Evolutionary conservation across 805 yeast genomes (phyloP).

Genomic region (Saccharomycopsis capsularis): DNA sequence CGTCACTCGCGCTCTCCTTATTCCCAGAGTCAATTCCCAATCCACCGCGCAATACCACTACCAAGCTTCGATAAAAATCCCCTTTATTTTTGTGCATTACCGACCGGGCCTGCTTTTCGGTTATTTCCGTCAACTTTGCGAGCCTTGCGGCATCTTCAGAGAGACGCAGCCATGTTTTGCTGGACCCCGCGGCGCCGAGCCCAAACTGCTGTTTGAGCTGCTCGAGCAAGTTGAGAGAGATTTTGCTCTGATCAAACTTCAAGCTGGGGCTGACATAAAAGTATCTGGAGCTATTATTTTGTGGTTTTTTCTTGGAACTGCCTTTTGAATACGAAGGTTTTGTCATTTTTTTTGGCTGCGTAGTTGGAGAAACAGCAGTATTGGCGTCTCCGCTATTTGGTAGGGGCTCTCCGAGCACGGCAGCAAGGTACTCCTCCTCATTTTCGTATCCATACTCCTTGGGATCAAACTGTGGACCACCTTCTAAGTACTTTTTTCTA

Average conservation of each 20-base stretch:
- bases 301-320: neutral
- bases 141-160: neutral
- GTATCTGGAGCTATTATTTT: too few species aligned
- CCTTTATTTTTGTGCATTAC: neutral
- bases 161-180: neutral
- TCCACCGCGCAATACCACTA: too few species aligned
- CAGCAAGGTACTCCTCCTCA: too few species aligned
- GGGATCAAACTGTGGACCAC: too few species aligned
- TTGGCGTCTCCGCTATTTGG: too few species aligned
- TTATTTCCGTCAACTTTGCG: neutral
- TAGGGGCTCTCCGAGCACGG: too few species aligned
- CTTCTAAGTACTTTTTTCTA: too few species aligned
- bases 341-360: too few species aligned
- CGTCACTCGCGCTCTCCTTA: neutral
- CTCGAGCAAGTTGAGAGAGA: neutral
- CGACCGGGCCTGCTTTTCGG: neutral
- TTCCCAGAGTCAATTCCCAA: neutral
- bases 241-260: neutral
- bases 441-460: too few species aligned
- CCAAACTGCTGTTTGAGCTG: neutral
- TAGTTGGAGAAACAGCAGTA: too few species aligned
- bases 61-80: neutral
- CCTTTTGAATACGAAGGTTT: too few species aligned
- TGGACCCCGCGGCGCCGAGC: neutral
- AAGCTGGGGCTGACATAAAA: neutral